Conservation (phyloP, 805 yeast species). For the Maudiozyma barnettii region DNA sequence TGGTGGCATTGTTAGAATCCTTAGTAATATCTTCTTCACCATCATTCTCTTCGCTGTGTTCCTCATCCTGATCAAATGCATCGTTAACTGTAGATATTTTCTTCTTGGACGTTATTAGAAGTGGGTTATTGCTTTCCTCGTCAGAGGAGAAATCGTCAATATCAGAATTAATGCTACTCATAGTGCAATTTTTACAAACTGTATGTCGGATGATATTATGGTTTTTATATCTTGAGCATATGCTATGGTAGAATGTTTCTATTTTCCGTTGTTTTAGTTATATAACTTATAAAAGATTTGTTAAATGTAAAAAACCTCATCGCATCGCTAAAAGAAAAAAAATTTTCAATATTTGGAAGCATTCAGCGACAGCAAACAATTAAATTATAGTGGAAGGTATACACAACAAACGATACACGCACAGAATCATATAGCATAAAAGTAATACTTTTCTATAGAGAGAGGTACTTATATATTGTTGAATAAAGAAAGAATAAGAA, state of each 20-base stretch:
- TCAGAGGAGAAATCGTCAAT: slow-evolving; percentile 26
- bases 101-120: slow-evolving; percentile 17
- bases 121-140: slow-evolving; percentile 17
- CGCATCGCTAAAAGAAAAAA: neutral
- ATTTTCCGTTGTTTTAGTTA: too few species aligned
- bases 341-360: neutral
- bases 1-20: too few species aligned
- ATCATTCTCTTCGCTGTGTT: slow-evolving; percentile 4
- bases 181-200: neutral
- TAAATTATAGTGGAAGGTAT: too few species aligned
- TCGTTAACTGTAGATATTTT: slow-evolving; percentile 5
- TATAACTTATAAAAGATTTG: neutral
- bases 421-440: too few species aligned
- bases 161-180: slow-evolving; percentile 7
- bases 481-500: too few species aligned
- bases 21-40: slow-evolving; percentile 5
- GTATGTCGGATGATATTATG: too few species aligned
- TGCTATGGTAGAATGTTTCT: too few species aligned
- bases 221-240: too few species aligned
- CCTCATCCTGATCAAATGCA: slow-evolving; percentile 9
- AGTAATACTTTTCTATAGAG: too few species aligned
- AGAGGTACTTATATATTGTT: too few species aligned
- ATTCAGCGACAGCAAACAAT: too few species aligned
- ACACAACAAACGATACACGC: too few species aligned
- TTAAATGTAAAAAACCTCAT: neutral